Conservation (phyloP, 192 early-diverging fungal genomes). For the Haplosporangium gracile region DNA sequence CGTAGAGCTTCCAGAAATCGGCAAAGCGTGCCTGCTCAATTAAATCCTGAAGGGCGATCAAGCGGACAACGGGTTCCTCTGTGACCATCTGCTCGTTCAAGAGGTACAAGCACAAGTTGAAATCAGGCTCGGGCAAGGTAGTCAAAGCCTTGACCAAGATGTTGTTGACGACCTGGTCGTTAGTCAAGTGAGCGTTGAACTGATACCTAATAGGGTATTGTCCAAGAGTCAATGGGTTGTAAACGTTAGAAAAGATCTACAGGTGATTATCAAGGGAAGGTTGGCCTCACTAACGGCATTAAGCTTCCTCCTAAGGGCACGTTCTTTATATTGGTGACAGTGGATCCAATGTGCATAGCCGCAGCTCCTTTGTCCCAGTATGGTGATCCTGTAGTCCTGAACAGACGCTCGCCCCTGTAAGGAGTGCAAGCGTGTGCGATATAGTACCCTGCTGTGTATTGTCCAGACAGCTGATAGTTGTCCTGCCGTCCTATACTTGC, state of each 20-base stretch:
- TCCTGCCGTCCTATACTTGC: background rate
- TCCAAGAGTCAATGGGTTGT: background rate
- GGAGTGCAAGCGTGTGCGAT: background rate
- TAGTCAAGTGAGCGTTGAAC: constrained; percentile 87
- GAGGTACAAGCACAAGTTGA: constrained; percentile 91
- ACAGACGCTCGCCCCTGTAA: background rate
- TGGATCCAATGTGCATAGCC: background rate
- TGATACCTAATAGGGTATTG: constrained; percentile 74
- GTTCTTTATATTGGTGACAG: background rate
- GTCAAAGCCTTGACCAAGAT: constrained; percentile 89
- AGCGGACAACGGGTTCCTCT: constrained; percentile 66
- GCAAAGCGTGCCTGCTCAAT: constrained; percentile 83
- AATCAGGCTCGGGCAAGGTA: constrained; percentile 88
- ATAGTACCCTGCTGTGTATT: background rate
- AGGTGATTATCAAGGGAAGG: background rate
- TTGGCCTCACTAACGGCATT: background rate
- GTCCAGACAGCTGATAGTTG: background rate
- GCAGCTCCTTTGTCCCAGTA: background rate
- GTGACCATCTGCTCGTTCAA: constrained; percentile 79
- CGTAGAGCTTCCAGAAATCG: constrained; percentile 78
- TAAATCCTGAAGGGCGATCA: constrained; percentile 80
- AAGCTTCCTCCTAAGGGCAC: background rate
- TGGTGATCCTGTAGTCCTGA: background rate
- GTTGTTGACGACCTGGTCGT: constrained; percentile 76
- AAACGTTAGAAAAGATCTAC: background rate